Conservation (phyloP, 257 asterid genomes). For the Knoxia roxburghii region DNA sequence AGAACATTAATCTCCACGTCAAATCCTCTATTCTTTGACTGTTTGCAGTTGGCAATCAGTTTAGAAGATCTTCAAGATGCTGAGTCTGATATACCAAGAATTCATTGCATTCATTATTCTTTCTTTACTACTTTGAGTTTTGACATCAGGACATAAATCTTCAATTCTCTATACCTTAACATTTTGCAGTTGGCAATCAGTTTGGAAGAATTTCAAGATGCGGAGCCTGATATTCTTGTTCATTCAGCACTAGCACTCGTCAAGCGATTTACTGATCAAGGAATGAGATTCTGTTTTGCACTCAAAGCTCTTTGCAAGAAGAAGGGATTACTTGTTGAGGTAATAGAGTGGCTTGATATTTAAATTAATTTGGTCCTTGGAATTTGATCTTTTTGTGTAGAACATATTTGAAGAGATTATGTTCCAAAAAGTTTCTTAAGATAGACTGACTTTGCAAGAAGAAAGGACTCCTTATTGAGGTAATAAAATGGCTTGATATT, state of each 20-base stretch:
- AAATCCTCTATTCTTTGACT: constrained; percentile 6
- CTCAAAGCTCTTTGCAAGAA: constrained; percentile 74
- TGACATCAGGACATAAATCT: background rate
- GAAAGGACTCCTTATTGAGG: no score
- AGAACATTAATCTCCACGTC: background rate
- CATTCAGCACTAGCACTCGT: constrained; percentile 54
- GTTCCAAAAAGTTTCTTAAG: background rate
- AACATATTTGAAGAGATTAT: background rate
- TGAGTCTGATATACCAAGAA: constrained; percentile 46
- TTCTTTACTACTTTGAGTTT: no score
- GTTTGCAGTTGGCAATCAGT: constrained; percentile 50
- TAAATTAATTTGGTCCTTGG: no score
- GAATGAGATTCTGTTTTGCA: constrained; percentile 42
- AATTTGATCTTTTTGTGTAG: background rate
- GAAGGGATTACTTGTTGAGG: constrained; percentile 77
- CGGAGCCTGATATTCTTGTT: constrained; percentile 73
- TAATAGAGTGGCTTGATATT: constrained; percentile 17
- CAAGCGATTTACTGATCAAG: constrained; percentile 40
- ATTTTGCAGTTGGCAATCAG: constrained; percentile 51
- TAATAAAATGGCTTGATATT: no score
- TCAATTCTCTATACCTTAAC: constrained; percentile 1
- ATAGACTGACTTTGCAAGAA: no score
- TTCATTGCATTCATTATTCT: background rate
- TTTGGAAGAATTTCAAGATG: constrained; percentile 64
- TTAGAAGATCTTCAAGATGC: constrained; percentile 70